phyloP scores from a whole-genome alignment of 495 filamentous ascomycete genomes.

The Hypoxylon fragiforme region DNA sequence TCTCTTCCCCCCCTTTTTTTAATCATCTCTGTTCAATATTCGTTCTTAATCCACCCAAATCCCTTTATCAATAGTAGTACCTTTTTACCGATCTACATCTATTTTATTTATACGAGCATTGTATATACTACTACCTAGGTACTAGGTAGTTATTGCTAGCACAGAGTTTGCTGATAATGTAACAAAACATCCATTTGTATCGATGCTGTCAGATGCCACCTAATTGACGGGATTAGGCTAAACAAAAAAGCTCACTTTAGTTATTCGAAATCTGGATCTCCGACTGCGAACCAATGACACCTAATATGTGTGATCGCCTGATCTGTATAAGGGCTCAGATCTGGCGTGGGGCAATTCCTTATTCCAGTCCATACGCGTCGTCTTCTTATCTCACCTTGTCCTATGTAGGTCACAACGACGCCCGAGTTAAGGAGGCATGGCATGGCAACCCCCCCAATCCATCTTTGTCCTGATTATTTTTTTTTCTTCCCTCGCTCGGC shows the following conservation, averaged over 20 bases:
- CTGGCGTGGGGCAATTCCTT: conserved; percentile 32
- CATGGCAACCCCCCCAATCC: no score
- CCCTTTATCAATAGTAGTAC: no score
- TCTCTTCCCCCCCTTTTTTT: background rate
- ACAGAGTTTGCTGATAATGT: no score
- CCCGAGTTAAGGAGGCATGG: conserved; percentile 28
- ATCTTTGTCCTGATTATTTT: background rate
- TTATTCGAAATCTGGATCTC: conserved; percentile 26
- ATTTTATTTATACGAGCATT: no score
- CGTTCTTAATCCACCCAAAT: background rate
- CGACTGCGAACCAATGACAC: conserved; percentile 28
- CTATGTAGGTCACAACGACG: conserved; percentile 14
- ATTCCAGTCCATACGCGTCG: conserved; percentile 14
- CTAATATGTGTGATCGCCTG: conserved; percentile 28
- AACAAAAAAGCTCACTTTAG: conserved; percentile 17
- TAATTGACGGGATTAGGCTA: conserved; percentile 26
- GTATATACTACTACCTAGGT: no score
- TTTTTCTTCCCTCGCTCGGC: conserved; percentile 3
- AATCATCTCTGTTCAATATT: background rate
- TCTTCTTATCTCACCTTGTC: conserved; percentile 21
- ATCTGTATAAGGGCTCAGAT: conserved; percentile 32
- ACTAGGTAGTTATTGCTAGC: no score
- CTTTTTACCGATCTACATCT: no score
- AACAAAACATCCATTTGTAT: no score
- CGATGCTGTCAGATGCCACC: background rate